Conservation (phyloP, 495 filamentous ascomycete genomes). For the Xylaria sp. region DNA sequence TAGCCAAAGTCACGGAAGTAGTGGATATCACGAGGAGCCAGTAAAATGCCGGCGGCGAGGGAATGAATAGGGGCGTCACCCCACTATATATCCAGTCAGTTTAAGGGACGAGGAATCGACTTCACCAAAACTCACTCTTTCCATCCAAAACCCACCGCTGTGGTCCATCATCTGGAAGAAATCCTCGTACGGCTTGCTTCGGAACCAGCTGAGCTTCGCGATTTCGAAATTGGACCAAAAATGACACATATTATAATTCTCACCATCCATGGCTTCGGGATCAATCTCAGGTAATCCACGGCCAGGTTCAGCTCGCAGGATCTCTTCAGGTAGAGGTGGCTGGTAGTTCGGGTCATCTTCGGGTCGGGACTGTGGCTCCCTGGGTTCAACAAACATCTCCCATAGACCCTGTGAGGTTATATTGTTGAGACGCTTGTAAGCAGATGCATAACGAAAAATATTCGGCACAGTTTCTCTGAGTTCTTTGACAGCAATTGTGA, state of each 20-base stretch:
- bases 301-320: conserved; percentile 77
- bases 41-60: conserved; percentile 87
- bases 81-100: conserved; percentile 67
- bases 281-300: conserved; percentile 80
- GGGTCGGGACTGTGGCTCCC: conserved; percentile 61
- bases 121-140: conserved; percentile 70
- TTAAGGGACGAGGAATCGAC: neutral
- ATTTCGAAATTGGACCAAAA: conserved; percentile 99
- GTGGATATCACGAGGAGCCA: conserved; percentile 85
- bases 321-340: conserved; percentile 81
- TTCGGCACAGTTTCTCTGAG: conserved; percentile 98
- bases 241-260: conserved; percentile 99
- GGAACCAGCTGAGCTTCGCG: conserved; percentile 91
- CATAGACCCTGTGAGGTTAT: conserved; percentile 90
- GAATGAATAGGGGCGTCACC: conserved; percentile 99
- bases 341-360: conserved; percentile 69
- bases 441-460: conserved; percentile 99
- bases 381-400: conserved; percentile 96
- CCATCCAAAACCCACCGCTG: conserved; percentile 98
- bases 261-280: conserved; percentile 93
- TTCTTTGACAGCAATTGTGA: conserved; percentile 99
- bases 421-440: conserved; percentile 93
- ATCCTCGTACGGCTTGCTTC: conserved; percentile 94
- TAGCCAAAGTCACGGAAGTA: conserved; percentile 99
- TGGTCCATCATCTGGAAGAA: conserved; percentile 99